Conservation (phyloP, 768 basidiomycete genomes). For the Dioszegia aurantiaca region DNA sequence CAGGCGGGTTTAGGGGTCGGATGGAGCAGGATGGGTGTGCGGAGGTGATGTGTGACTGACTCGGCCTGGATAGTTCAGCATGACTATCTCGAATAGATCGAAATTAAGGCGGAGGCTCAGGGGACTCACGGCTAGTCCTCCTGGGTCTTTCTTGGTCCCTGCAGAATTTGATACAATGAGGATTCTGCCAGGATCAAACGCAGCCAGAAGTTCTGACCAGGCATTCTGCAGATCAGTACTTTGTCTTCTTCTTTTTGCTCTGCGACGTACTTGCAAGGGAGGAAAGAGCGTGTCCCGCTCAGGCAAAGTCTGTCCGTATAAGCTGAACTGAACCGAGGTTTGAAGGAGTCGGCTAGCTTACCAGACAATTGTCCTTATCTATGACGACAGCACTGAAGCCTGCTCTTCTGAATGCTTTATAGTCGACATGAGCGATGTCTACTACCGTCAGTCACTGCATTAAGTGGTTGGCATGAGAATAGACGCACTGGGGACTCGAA, state of each 20-base stretch:
- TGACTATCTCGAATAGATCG: background rate
- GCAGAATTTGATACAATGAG: slow-evolving; percentile 94
- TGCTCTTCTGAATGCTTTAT: slow-evolving; percentile 58
- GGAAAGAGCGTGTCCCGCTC: slow-evolving; percentile 3
- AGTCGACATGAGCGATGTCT: slow-evolving; percentile 49
- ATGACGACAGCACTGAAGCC: slow-evolving; percentile 89
- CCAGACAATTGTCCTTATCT: slow-evolving; percentile 97
- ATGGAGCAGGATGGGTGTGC: slow-evolving; percentile 80
- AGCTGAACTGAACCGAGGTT: background rate
- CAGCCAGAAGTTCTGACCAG: slow-evolving; percentile 68
- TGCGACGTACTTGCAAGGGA: background rate
- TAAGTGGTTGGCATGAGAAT: background rate
- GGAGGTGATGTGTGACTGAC: slow-evolving; percentile 72
- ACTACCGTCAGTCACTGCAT: background rate
- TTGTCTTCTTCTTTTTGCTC: background rate
- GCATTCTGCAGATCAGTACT: slow-evolving; percentile 41
- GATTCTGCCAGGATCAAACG: slow-evolving; percentile 75
- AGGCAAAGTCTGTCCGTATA: background rate
- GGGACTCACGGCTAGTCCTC: slow-evolving; percentile 68
- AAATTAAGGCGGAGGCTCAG: too few species aligned
- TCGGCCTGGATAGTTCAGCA: slow-evolving; percentile 63
- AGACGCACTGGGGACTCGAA: slow-evolving; percentile 42
- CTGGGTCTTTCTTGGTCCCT: slow-evolving; percentile 68
- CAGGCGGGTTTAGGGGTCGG: slow-evolving; percentile 76
- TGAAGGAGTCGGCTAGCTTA: slow-evolving; percentile 54